Evolutionary conservation across 257 asterid genomes (phyloP), one percentile per base, ranked within the genome.

Genomic region (Solanum rostratum): DNA sequence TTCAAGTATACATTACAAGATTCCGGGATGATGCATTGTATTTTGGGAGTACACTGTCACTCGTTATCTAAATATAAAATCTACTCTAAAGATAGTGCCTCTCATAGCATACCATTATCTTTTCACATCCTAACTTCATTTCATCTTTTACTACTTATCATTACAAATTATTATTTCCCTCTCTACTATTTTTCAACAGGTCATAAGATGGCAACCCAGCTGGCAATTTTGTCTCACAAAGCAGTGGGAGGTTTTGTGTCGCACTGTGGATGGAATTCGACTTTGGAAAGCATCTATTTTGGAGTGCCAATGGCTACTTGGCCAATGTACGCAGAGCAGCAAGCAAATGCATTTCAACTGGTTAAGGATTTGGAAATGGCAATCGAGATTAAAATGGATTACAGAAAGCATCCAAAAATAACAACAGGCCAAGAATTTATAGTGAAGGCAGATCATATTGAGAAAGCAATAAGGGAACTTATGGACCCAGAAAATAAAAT

Each of bases 241-340:
- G 83, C 90, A 0, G 88, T 89, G 33, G 90, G 89, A 6, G 90
- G 91, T 6, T 89, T 89, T 52, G 91, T 86, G 66, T 85, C 90
- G 0, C 91, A 89, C 3, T 87, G 91, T 46, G 90, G 92, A 37
- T 79, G 90, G 90, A 87, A 87, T 45, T 87, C 90, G 6, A 69
- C 73, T 10, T 24, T 87, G 54, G 90, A 88, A 24, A 88, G 90
- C 49, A 46, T 83, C 12, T 88, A 83, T 83, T 79, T n/a, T 62
- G 90, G 88, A 24, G 90, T 88, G 53, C 90, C 88, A 16, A 69
- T 85, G 53, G 87, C 84, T 24, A 62, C 87, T 13, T 85, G 81
- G 87, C 87, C 87, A 22, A 79, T 85, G 68, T 49, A 49, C 4
- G 69, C 84, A 5, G 87, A 85, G 84, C 87, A 85, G 55, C 87